These are phyloP conservation scores for Nephromyces sp. DNA, from an alignment of 169 alveolate species.

Conservation along the genomic window DNA sequence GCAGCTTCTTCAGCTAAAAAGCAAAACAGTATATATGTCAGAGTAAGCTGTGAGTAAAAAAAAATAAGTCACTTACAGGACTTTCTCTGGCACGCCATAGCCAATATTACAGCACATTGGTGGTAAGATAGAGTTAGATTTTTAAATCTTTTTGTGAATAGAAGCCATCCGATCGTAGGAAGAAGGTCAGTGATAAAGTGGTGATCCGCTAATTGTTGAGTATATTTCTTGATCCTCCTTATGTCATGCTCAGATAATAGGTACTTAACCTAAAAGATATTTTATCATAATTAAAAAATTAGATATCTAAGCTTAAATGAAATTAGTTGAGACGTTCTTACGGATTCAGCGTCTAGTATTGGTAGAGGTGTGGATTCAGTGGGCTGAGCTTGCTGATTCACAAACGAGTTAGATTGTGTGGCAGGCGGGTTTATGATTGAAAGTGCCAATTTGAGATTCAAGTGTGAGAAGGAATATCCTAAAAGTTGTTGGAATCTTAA, in stretches of 20 bases:
- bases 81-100: slow-evolving; percentile 41
- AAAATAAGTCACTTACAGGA: slow-evolving; percentile 13
- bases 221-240: slow-evolving; percentile 19
- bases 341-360: not conserved
- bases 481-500: slow-evolving; percentile 19
- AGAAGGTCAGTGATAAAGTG: slow-evolving; percentile 27
- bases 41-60: not conserved
- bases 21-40: not conserved
- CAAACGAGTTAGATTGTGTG: not conserved
- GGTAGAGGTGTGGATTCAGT: no score
- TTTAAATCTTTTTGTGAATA: slow-evolving; percentile 1
- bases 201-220: slow-evolving; percentile 31
- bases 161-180: slow-evolving; percentile 9
- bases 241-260: slow-evolving; percentile 32
- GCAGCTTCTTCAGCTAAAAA: slow-evolving; percentile 18
- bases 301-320: not conserved
- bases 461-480: slow-evolving; percentile 7
- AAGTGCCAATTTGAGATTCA: slow-evolving; percentile 31
- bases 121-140: slow-evolving; percentile 10
- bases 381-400: no score
- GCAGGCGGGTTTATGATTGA: slow-evolving; percentile 6
- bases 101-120: slow-evolving; percentile 39
- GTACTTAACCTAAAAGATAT: not conserved
- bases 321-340: not conserved
- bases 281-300: not conserved